Base-by-base conservation (phyloP, 2,329 filamentous ascomycete genomes). In the Cercospora beticola region DNA sequence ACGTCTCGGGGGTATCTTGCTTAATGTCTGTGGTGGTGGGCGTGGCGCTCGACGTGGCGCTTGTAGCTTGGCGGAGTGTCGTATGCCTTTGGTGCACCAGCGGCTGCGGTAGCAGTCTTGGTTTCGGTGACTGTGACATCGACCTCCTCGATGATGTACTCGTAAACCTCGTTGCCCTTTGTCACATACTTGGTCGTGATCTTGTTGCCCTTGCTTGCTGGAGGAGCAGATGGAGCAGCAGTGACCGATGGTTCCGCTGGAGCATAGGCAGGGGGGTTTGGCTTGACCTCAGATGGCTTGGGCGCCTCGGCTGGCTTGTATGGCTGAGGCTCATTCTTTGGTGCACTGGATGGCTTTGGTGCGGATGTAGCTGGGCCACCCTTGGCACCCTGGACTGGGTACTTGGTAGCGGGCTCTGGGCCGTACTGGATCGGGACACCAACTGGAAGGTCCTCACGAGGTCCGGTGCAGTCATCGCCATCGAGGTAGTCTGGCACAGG, bases 361-460 rank as follows among this genome's bases (percentile, higher is more conserved):
- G 54, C 65, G 18, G 67, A 67, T 43, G 68, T 69, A 12, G 75
- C 73, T 3, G 68, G 30, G 4, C 66, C 65, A 28, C 72, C 71
- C 2, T 62, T 36, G 49, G 64, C 67, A 57, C 77, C 77, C 52
- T 73, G 71, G 16, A 78, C 72, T 10, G 74, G 68, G 72, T 78
- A 79, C 43, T 68, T 67, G 61, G 76, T 76, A 21, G 83, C 83
- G 65, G 81, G 80, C 49, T 74, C 78, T 21, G 82, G 82, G 26
- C 83, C 83, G 66, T 78, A 77, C 74, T 84, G 82, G 59, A 85
- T 74, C n/a, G 81, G 80, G n/a, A 84, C 81, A 68, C 86, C 85
- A 54, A 93, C 92, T 5, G 93, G 92, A 21, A 97, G 86, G 54
- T 84, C 82, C 12, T 83, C 78, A 64, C 87, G 79, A 6, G 86